Percentiles rank a stretch among this genome's conserved stretches.
Conservation (phyloP, 352 stramenopile species). For the Phytophthora chlamydospora region DNA sequence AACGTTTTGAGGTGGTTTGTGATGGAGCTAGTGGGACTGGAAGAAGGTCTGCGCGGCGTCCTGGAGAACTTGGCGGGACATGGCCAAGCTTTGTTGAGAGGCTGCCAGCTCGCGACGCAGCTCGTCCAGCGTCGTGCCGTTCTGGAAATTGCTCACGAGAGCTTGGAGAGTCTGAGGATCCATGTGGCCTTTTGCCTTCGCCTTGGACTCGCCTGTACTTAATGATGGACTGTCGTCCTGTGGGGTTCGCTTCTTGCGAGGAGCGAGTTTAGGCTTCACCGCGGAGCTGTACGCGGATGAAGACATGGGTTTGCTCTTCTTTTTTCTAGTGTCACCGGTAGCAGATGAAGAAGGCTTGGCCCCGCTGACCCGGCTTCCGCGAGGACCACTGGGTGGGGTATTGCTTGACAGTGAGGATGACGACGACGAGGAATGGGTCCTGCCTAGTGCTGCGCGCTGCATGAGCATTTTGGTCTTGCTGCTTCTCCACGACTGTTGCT, state of each 20-base stretch:
- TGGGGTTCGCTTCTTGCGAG: slow-evolving; percentile 43
- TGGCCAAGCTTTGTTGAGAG: slow-evolving; percentile 73
- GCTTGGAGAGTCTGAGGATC: slow-evolving; percentile 67
- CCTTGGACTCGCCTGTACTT: slow-evolving; percentile 12
- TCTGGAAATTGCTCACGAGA: slow-evolving; percentile 76
- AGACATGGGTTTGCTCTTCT: slow-evolving; percentile 31
- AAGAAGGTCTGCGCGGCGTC: slow-evolving; percentile 77
- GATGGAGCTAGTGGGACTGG: slow-evolving; percentile 34
- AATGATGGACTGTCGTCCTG: slow-evolving; percentile 10
- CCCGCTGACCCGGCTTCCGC: slow-evolving; percentile 3
- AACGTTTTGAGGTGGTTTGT: slow-evolving; percentile 4
- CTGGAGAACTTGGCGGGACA: slow-evolving; percentile 69
- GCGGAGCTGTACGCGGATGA: slow-evolving; percentile 40
- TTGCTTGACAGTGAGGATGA: slow-evolving; percentile 31
- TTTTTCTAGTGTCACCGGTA: slow-evolving; percentile 36
- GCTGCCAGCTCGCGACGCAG: slow-evolving; percentile 65
- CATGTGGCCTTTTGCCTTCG: slow-evolving; percentile 43
- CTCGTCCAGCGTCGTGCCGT: slow-evolving; percentile 67
- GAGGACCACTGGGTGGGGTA: slow-evolving; percentile 1
- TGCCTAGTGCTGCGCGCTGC: slow-evolving; percentile 24
- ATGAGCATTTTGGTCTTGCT: slow-evolving; percentile 31
- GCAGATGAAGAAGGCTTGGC: slow-evolving; percentile 10
- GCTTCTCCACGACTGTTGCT: slow-evolving; percentile 28
- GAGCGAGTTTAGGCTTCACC: slow-evolving; percentile 37
- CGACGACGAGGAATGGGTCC: slow-evolving; percentile 32